These are phyloP conservation scores for Nakataea oryzae DNA, from an alignment of 2,329 filamentous ascomycete genomes.

Conservation along the genomic window DNA sequence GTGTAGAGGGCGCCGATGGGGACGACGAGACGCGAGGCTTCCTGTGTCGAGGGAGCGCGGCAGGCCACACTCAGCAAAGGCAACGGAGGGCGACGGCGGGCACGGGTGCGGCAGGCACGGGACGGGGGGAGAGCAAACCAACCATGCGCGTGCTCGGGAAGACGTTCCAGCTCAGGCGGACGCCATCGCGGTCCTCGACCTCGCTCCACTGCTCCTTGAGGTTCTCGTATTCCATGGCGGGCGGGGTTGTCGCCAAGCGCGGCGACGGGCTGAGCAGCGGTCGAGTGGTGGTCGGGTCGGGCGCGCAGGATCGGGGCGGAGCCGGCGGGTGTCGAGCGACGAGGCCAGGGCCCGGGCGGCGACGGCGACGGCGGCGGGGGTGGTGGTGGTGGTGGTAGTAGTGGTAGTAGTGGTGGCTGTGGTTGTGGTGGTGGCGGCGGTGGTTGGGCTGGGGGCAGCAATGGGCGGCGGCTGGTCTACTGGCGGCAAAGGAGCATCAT, in stretches of 20 bases:
- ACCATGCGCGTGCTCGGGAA: constrained; percentile 98
- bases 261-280: neutral
- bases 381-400: neutral
- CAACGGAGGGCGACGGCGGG: constrained; percentile 11
- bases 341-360: neutral
- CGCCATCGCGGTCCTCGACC: constrained; percentile 90
- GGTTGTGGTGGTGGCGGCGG: neutral
- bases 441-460: neutral
- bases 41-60: constrained; percentile 35
- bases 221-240: constrained; percentile 77
- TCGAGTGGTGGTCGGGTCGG: neutral
- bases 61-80: neutral
- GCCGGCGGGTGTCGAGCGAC: neutral
- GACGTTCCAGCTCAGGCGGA: constrained; percentile 96
- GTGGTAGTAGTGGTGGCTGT: neutral
- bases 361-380: neutral
- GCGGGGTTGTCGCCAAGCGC: neutral
- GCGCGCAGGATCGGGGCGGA: neutral
- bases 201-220: constrained; percentile 95
- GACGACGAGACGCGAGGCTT: constrained; percentile 88
- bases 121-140: constrained; percentile 18
- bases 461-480: neutral
- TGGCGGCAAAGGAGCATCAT: constrained; percentile 1
- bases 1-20: constrained; percentile 96
- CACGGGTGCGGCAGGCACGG: constrained; percentile 1